Conservation (phyloP, 1,284 basidiomycete species). For the Omphalotus olearius region DNA sequence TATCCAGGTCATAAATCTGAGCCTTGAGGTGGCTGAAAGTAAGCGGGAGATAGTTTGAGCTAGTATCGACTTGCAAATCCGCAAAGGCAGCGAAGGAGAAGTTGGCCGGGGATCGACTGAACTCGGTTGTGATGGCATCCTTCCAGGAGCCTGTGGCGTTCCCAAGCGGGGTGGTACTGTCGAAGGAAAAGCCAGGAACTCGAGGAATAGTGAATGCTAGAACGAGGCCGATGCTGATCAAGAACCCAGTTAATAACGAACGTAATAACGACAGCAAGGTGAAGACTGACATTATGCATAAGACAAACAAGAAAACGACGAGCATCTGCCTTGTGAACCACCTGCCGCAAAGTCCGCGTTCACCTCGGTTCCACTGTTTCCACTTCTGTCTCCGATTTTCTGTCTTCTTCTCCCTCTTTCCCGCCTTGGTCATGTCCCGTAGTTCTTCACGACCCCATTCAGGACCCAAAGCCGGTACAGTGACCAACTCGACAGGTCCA, state of each 20-base stretch:
- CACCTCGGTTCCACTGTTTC: slow-evolving; percentile 69
- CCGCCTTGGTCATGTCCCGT: slow-evolving; percentile 67
- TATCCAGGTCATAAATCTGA: slow-evolving; percentile 60
- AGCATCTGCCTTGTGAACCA: slow-evolving; percentile 72
- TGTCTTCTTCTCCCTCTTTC: slow-evolving; percentile 51
- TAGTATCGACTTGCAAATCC: slow-evolving; percentile 70
- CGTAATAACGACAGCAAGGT: slow-evolving; percentile 1
- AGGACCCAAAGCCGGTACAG: slow-evolving; percentile 81
- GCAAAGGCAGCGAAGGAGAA: slow-evolving; percentile 80
- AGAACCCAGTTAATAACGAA: slow-evolving; percentile 8
- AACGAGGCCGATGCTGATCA: slow-evolving; percentile 58
- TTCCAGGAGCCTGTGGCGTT: slow-evolving; percentile 55
- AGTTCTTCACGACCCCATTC: slow-evolving; percentile 83
- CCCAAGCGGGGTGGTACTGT: slow-evolving; percentile 50
- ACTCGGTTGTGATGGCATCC: slow-evolving; percentile 49
- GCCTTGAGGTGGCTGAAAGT: slow-evolving; percentile 66
- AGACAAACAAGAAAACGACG: slow-evolving; percentile 62
- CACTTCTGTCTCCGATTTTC: slow-evolving; percentile 57
- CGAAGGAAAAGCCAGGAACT: slow-evolving; percentile 68
- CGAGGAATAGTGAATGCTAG: slow-evolving; percentile 79
- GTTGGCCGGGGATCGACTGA: slow-evolving; percentile 75
- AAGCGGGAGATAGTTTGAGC: slow-evolving; percentile 68
- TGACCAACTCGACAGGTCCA: slow-evolving; percentile 74
- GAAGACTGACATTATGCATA: slow-evolving; percentile 58
- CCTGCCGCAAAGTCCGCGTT: slow-evolving; percentile 70